Conservation (phyloP, 352 stramenopile species). For the Globisporangium polare region DNA sequence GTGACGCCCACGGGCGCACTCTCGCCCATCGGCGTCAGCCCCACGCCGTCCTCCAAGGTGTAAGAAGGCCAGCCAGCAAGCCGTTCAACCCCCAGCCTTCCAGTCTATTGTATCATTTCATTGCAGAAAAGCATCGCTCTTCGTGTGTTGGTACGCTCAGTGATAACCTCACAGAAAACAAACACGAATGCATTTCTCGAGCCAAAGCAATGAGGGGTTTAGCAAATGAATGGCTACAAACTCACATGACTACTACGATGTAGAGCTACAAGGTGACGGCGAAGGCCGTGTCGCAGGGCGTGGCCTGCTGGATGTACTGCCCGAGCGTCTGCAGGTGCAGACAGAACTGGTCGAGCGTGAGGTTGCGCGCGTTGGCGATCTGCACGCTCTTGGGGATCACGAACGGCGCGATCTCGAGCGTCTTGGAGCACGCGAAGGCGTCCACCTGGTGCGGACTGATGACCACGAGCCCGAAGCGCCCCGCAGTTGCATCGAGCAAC, state of each 20-base stretch:
- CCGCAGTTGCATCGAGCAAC: constrained; percentile 29
- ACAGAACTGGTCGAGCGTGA: constrained; percentile 51
- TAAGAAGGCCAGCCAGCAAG: not conserved
- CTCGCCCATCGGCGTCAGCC: constrained; percentile 11
- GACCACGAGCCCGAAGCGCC: constrained; percentile 57
- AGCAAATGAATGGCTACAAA: not conserved
- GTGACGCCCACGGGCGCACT: constrained; percentile 16
- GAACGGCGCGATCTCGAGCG: constrained; percentile 52
- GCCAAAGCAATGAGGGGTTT: not conserved
- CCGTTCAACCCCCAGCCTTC: not conserved
- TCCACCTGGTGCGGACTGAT: constrained; percentile 58
- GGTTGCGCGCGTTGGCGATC: constrained; percentile 41
- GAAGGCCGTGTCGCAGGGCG: constrained; percentile 50
- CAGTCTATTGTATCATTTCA: not conserved
- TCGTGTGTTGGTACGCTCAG: not conserved
- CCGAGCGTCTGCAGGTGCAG: constrained; percentile 48
- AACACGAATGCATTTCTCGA: not conserved
- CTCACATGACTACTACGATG: not conserved
- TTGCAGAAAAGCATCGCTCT: not conserved
- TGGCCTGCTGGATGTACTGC: constrained; percentile 50
- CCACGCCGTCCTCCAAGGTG: constrained; percentile 21
- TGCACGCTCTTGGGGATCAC: constrained; percentile 57
- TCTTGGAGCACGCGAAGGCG: constrained; percentile 43
- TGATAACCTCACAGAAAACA: not conserved
- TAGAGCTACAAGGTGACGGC: constrained; percentile 40